Base-by-base conservation (phyloP, 2,329 filamentous ascomycete genomes). In the Pestalotiopsis sp. region DNA sequence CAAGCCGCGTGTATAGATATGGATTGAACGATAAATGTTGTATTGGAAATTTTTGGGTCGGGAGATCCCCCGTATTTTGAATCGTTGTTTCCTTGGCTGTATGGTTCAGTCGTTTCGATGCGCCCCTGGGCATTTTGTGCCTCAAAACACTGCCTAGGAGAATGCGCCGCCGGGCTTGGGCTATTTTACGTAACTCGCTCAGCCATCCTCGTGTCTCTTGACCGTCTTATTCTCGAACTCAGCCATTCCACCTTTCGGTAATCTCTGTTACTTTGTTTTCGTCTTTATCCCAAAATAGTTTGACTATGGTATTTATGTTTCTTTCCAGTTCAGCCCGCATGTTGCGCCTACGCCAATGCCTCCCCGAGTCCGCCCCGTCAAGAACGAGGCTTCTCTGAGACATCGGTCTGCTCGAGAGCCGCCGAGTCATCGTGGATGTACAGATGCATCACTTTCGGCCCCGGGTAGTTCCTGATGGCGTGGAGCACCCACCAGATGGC, bases 401-500 rank as follows among this genome's bases (percentile, higher is more conserved):
- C 7, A 11, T 55, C 56, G 6, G 64, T 66, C 40, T 66, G 65
- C 10, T 66, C 48, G 22, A 66, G 30, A n/a, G 57, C 56, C 20
- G 38, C 57, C 14, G 58, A 61, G 24, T 66, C 78, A 10, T 78
- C 76, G 65, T 79, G 75, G 11, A 82, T 79, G 62, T 86, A 85
- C 65, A 86, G 67, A 22, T 74, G 74, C 74, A 83, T 80, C 24
- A 87, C 77, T 70, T 84, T 85, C 2, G 85, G 85, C 0, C 84
- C 83, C 0, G 83, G 81, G 68, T 88, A 88, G 68, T 85, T 80
- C 55, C 75, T 75, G 22, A 75, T 71, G 3, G 82, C 85, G 67
- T 86, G 81, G 2, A 83, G 64, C 5, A 83, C 67, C 85, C 85
- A 88, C 85, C 85, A 86, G 3, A 82, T 67, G 0, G 76, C 76